Conservation (phyloP, 768 basidiomycete genomes). For the Tremella mesenterica region DNA sequence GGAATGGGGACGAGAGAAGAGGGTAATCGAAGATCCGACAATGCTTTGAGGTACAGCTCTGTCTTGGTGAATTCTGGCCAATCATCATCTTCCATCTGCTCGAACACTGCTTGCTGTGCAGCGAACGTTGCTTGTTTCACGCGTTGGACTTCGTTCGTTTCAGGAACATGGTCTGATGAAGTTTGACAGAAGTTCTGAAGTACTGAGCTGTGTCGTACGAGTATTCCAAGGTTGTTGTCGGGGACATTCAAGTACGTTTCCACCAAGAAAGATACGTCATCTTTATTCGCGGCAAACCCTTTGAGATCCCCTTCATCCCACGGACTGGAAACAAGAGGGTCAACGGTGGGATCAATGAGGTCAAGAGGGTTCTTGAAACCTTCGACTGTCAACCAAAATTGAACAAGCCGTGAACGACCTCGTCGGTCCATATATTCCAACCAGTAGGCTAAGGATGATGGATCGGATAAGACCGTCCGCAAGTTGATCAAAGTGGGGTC, state of each 20-base stretch:
- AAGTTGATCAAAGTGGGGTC: background rate
- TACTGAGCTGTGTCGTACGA: slow-evolving; percentile 63
- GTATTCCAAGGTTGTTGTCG: slow-evolving; percentile 52
- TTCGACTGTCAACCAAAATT: slow-evolving; percentile 96
- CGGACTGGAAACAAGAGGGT: slow-evolving; percentile 47
- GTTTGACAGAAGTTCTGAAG: slow-evolving; percentile 57
- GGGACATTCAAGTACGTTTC: slow-evolving; percentile 69
- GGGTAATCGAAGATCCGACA: slow-evolving; percentile 49
- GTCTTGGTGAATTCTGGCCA: slow-evolving; percentile 80
- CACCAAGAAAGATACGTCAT: slow-evolving; percentile 83
- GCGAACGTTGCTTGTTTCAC: slow-evolving; percentile 59
- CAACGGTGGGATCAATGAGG: slow-evolving; percentile 53
- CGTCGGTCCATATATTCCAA: slow-evolving; percentile 98
- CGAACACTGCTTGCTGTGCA: slow-evolving; percentile 75
- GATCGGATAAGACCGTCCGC: slow-evolving; percentile 61
- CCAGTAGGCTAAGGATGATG: slow-evolving; percentile 84
- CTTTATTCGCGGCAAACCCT: slow-evolving; percentile 55
- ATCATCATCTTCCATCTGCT: slow-evolving; percentile 75
- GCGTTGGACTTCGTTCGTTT: slow-evolving; percentile 59
- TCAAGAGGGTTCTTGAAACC: slow-evolving; percentile 96
- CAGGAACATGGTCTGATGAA: slow-evolving; percentile 47
- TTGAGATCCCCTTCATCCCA: slow-evolving; percentile 52
- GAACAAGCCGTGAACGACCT: slow-evolving; percentile 71
- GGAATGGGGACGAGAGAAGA: background rate
- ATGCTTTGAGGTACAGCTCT: slow-evolving; percentile 84